phyloP scores from a whole-genome alignment of 108 stramenopile species.

The Ochromonas danica region DNA sequence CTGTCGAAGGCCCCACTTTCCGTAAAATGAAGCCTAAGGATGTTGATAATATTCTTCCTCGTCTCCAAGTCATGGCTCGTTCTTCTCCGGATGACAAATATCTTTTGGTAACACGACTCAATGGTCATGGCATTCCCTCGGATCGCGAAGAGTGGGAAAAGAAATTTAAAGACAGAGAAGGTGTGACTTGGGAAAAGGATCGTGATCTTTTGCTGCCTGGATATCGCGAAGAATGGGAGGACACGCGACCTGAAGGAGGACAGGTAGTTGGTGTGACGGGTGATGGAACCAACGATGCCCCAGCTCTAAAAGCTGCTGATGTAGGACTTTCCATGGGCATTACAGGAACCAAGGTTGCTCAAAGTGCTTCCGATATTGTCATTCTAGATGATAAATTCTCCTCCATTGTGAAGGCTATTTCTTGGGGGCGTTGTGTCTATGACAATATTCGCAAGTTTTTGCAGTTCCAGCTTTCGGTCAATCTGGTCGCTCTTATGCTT shows the following conservation, averaged over 20 bases:
- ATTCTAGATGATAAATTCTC: slow-evolving; percentile 53
- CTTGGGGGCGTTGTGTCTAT: slow-evolving; percentile 60
- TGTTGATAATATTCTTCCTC: slow-evolving; percentile 37
- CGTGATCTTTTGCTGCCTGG: slow-evolving; percentile 49
- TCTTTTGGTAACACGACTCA: slow-evolving; percentile 80
- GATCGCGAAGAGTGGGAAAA: slow-evolving; percentile 54
- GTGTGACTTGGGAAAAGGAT: slow-evolving; percentile 42
- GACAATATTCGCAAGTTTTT: slow-evolving; percentile 63
- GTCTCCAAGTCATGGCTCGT: slow-evolving; percentile 77
- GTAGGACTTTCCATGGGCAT: slow-evolving; percentile 43
- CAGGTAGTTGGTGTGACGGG: slow-evolving; percentile 86
- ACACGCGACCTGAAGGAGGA: slow-evolving; percentile 32
- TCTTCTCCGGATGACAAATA: slow-evolving; percentile 93
- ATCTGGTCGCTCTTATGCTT: background rate
- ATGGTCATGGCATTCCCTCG: slow-evolving; percentile 68
- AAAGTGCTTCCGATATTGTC: slow-evolving; percentile 35
- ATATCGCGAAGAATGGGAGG: slow-evolving; percentile 52
- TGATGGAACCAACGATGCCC: slow-evolving; percentile 98
- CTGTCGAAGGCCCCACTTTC: slow-evolving; percentile 31
- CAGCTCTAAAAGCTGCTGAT: slow-evolving; percentile 79
- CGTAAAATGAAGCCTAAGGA: slow-evolving; percentile 40
- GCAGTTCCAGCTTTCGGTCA: slow-evolving; percentile 48
- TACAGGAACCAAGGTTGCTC: slow-evolving; percentile 38
- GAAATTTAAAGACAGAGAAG: slow-evolving; percentile 4
- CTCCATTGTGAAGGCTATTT: slow-evolving; percentile 59